Percentiles rank a stretch among this genome's conserved stretches.
Evolutionary conservation across 2,329 filamentous ascomycete genomes (phyloP).

Genomic region (Monosporascus ibericus): DNA sequence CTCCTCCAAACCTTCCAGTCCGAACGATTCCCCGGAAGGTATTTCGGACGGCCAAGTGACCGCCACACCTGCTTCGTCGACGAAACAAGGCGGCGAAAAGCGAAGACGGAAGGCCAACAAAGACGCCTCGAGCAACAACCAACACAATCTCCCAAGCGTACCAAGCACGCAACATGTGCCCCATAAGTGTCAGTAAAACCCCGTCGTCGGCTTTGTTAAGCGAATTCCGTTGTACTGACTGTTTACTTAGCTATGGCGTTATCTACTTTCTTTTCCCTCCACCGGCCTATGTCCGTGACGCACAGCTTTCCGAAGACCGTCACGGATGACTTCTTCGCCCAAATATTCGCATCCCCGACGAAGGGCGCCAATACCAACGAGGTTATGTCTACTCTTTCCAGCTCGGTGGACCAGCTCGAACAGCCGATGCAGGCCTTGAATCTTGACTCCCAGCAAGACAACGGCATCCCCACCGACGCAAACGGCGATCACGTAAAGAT

Average conservation of each 20-base stretch:
- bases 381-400: conserved; percentile 62
- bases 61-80: conserved; percentile 35
- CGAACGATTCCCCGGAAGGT: conserved; percentile 49
- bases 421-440: conserved; percentile 49
- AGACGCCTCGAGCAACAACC: conserved; percentile 40
- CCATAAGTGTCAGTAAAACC: conserved; percentile 49
- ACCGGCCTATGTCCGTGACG: conserved; percentile 87
- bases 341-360: conserved; percentile 65
- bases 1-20: conserved; percentile 56
- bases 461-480: conserved; percentile 27
- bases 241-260: conserved; percentile 66
- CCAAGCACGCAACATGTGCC: conserved; percentile 69
- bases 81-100: conserved; percentile 45
- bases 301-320: conserved; percentile 70
- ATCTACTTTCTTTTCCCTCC: conserved; percentile 91
- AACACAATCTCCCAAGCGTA: conserved; percentile 62
- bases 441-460: conserved; percentile 33
- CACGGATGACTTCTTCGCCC: conserved; percentile 69
- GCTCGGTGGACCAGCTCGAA: conserved; percentile 54
- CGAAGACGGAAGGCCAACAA: conserved; percentile 51
- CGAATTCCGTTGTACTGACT: conserved; percentile 12
- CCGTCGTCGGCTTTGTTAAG: not conserved
- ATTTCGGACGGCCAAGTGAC: conserved; percentile 45
- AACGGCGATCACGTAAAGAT: conserved; percentile 43
- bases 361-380: conserved; percentile 47